Base-by-base conservation (phyloP, 768 basidiomycete genomes). In the Russula brevipes region DNA sequence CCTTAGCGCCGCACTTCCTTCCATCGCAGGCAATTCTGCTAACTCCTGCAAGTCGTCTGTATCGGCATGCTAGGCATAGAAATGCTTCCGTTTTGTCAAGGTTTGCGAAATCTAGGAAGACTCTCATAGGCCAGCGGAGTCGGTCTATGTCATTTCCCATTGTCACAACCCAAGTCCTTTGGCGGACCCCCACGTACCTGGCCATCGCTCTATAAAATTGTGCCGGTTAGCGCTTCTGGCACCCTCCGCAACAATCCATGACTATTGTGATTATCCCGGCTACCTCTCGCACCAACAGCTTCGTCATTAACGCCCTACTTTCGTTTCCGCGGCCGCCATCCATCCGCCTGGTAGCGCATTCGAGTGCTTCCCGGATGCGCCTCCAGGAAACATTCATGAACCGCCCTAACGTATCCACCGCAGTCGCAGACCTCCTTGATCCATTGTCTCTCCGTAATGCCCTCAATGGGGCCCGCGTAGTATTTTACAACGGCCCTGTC, bases 401-500 rank as follows among this genome's bases (percentile, higher is more conserved):
- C 31, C 42, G 49, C 7, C 58, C 66, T 1, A 61, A 57, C 46
- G 57, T 64, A 36, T 57, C 58, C 41, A 60, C 64, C 46, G 47
- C 54, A 17, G 53, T 60, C 19, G 65, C 62, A 16, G 66, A 67
- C 56, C 58, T 67, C 46, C 59, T 61, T 47, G 60, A 67, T 24
- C 59, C 55, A 7, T 19, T 33, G 17, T 35, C 66, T 16, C 56
- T 67, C 4, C 46, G 49, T 14, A 50, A 56, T 16, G 63, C 66
- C 19, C 44, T 67, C 24, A 46, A 57, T 2, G 64, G 55, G 16
- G 58, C 57, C 8, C 47, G 46, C 3, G 24, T 60, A 7, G 54
- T 67, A 16, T 65, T 67, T 47, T 67, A 65, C 55, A 67, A 67
- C 19, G 66, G 59, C 0, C 66, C 66, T 3, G 30, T 67, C n/a